Percentiles rank a stretch among this genome's conserved stretches.
These are phyloP conservation scores for Chlorella ohadii DNA, from an alignment of 139 green algal genomes.

Conservation along the genomic window DNA sequence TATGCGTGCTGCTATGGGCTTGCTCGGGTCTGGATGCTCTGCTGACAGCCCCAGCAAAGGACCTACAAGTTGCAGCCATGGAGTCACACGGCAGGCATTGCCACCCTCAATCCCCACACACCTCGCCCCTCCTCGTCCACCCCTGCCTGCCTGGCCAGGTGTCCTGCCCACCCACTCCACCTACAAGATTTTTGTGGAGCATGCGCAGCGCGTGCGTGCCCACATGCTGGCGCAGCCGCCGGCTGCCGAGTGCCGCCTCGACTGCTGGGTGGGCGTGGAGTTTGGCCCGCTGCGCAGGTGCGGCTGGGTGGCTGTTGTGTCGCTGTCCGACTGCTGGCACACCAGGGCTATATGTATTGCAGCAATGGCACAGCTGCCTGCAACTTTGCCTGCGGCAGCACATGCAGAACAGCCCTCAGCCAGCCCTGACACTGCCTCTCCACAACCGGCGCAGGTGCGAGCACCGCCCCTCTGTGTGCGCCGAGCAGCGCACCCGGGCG, in stretches of 20 bases:
- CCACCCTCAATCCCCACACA: no score
- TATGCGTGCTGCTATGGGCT: no score
- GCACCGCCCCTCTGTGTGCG: slow-evolving; percentile 35
- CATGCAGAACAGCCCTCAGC: no score
- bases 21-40: no score
- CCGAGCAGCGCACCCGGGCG: neutral
- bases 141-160: neutral
- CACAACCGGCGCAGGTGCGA: slow-evolving; percentile 48
- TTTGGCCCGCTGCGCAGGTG: slow-evolving; percentile 3
- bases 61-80: no score
- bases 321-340: neutral
- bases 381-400: neutral
- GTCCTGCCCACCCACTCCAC: slow-evolving; percentile 26
- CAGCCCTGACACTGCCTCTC: no score
- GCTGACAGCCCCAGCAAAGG: no score
- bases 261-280: slow-evolving; percentile 38
- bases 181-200: slow-evolving; percentile 17
- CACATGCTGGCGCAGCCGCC: neutral
- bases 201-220: slow-evolving; percentile 6
- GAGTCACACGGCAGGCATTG: no score
- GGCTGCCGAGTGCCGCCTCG: neutral
- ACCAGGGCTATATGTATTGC: no score
- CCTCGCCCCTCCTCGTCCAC: neutral
- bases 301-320: neutral
- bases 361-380: neutral